Base-by-base conservation (phyloP, 768 basidiomycete species). In the Kwoniella sp. region DNA sequence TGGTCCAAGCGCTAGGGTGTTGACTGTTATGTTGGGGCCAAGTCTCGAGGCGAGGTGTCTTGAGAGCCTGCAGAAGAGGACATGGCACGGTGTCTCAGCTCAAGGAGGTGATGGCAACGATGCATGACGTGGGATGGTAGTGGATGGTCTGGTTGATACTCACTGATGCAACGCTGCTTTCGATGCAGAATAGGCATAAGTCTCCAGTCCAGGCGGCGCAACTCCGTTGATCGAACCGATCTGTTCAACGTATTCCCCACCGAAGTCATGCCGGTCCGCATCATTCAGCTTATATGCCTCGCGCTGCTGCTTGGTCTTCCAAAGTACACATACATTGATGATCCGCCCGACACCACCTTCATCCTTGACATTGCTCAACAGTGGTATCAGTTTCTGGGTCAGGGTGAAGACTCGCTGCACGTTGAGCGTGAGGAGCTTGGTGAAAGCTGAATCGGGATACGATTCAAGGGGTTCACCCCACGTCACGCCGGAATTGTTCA, bases 181-280 rank as follows among this genome's bases (percentile, higher is more conserved):
- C n/a, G 85, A 85, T 2, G 86, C 84, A 30, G 85, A 84, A 71
- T 88, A 88, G 0, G 87, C 86, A 65, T 86, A 88, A 1, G 87
- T 88, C 66, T 88, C 86, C 61, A 85, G 82, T 24, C 81, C 77
- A 1, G 86, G 86, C 3, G 87, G 83, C 21, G 72, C 68, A 2
- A 84, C 68, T 10, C 85, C 87, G 70, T 88, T 88, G 37, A 88
- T 83, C 17, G 85, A 87, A 33, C 84, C 88, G 68, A 85, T 88
- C 86, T 88, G 62, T n/a, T n/a, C n/a, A n/a, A n/a, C n/a, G n/a
- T n/a, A n/a, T n/a, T n/a, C n/a, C n/a, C n/a, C n/a, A n/a, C n/a
- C n/a, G n/a, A n/a, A n/a, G n/a, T n/a, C n/a, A n/a, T n/a, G n/a
- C n/a, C n/a, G n/a, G n/a, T n/a, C n/a, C n/a, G n/a, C n/a, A n/a